Base-by-base conservation (phyloP, 768 basidiomycete genomes). In the Glaciozyma antarctica region DNA sequence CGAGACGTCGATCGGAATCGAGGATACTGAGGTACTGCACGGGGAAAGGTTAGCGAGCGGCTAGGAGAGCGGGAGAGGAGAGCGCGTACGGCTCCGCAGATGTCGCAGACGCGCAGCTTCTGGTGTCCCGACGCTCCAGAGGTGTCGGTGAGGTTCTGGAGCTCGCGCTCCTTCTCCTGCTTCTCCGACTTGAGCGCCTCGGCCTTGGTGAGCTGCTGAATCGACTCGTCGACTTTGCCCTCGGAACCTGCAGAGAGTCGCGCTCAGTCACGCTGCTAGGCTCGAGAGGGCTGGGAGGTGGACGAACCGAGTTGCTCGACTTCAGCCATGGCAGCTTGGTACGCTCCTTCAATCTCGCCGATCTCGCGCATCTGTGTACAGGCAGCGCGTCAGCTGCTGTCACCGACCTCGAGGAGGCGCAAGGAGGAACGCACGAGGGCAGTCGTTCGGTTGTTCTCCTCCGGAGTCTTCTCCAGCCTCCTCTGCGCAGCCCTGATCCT, bases 121-220 rank as follows among this genome's bases (percentile, higher is more conserved):
- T 99, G 95, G 81, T 99, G 95, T n/a, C 95, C 95, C 63, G 92
- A 95, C 8, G 95, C 95, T 62, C 95, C 95, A 48, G 93, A 94
- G 38, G 91, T 98, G 76, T 99, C 95, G 49, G 94, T 95, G 69
- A 99, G 80, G 77, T 92, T 86, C 78, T 95, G 92, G 53, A 98
- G 81, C 74, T 98, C 95, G 63, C 90, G 86, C 88, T 99, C 95
- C 77, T 98, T 98, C 70, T 95, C 94, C 28, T 81, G 77, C 79
- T 98, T 98, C 78, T 98, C 91, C 72, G 84, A 86, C 80, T 98
- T 98, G 76, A 99, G 78, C 0, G 95, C 95, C 75, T 99, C 95
- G 57, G 98, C 97, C 60, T 94, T 93, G 8, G 88, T 86, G 82
- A 99, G 85, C 78, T 98, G 94, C 67, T 88, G 82, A 90, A 99